These are phyloP conservation scores for Cyberlindnera suaveolens DNA, from an alignment of 805 yeast species.

Conservation along the genomic window DNA sequence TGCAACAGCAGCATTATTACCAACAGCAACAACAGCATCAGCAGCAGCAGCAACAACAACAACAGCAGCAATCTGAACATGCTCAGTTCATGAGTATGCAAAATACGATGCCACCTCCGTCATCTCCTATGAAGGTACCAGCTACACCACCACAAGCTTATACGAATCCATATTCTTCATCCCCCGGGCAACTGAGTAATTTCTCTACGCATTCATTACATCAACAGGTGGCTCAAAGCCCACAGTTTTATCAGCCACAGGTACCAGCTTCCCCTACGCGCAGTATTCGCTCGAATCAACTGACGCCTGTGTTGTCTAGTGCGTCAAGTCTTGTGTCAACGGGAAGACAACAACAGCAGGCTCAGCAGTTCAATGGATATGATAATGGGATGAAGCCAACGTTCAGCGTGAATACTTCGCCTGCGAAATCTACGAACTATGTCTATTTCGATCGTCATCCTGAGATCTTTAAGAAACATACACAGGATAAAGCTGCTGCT, in stretches of 20 bases:
- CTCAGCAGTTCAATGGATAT: not conserved
- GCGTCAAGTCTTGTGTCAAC: constrained; percentile 18
- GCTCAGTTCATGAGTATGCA: constrained; percentile 23
- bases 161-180: constrained; percentile 12
- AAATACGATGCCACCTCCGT: constrained; percentile 25
- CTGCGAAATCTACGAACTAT: constrained; percentile 13
- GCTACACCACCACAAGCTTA: constrained; percentile 14
- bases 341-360: constrained; percentile 5
- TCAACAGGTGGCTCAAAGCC: constrained; percentile 22
- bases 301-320: constrained; percentile 21
- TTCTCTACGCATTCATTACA: constrained; percentile 8
- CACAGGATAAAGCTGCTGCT: constrained; percentile 35
- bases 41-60: constrained; percentile 22
- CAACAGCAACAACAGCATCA: constrained; percentile 23
- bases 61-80: constrained; percentile 20
- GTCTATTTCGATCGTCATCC: constrained; percentile 26
- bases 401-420: constrained; percentile 11
- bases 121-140: constrained; percentile 18
- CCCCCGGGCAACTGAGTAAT: constrained; percentile 21
- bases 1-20: constrained; percentile 27
- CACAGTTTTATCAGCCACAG: constrained; percentile 24
- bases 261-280: constrained; percentile 28
- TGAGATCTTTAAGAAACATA: constrained; percentile 24
- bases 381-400: constrained; percentile 5
- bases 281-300: constrained; percentile 23